Evolutionary conservation across 257 asterid species (phyloP).

Genomic region (Solanum ahanhuiri): DNA sequence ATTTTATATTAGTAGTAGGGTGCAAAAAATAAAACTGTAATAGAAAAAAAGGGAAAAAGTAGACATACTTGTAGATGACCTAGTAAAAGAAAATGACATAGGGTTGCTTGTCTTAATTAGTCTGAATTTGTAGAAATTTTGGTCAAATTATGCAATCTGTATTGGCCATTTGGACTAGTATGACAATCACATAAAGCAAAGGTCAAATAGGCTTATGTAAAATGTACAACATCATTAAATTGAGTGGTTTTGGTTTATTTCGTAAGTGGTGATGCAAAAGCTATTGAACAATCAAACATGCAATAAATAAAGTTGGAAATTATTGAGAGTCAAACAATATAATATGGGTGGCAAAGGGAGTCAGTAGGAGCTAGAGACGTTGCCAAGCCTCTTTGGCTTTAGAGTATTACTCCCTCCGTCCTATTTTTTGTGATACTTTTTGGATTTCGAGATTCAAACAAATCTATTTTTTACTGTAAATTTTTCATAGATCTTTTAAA

Average conservation of each 20-base stretch:
- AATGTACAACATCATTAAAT: not conserved
- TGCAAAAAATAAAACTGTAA: not conserved
- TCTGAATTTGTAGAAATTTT: not conserved
- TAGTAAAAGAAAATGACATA: not conserved
- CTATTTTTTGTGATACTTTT: too few relatives aligned
- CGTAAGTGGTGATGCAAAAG: not conserved
- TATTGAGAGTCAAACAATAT: not conserved
- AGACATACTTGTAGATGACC: not conserved
- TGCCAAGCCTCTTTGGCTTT: too few relatives aligned
- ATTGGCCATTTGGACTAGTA: not conserved
- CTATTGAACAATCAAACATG: not conserved
- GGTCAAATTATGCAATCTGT: not conserved
- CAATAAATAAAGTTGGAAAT: not conserved
- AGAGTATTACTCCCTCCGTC: too few relatives aligned
- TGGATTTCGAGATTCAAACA: too few relatives aligned
- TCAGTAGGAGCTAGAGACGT: too few relatives aligned
- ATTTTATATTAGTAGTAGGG: not conserved
- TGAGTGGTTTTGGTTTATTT: not conserved
- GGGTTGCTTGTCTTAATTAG: not conserved
- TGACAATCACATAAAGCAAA: not conserved
- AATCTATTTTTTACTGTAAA: too few relatives aligned
- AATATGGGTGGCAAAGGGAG: not conserved
- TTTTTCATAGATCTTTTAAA: too few relatives aligned
- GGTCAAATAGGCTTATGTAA: not conserved
- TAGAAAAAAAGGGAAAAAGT: not conserved